Evolutionary conservation across 805 yeast genomes (phyloP), one percentile per base, ranked within the genome.

Genomic region (Sugiyamaella marilandica): DNA sequence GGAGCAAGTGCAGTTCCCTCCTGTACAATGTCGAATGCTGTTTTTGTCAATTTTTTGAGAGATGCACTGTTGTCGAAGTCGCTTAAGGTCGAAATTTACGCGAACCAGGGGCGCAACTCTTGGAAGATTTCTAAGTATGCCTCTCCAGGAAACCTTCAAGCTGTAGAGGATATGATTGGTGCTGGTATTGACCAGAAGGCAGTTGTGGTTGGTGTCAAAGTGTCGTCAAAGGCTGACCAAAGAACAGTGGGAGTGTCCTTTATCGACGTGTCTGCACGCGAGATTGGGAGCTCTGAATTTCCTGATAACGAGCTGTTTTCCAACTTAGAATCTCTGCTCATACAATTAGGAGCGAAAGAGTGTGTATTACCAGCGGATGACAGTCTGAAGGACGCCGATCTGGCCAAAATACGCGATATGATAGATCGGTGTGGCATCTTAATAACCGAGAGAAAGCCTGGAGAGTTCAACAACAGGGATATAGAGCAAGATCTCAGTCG

Each of bases 321-420:
- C 1, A 92, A 91, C 64, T 68, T 92, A 56, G 98, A 94, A 66
- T 83, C 95, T 45, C 75, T 90, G 47, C 68, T 91, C 54, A 85
- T 94, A 59, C 99, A 94, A 67, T 72, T 90, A 34, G 96, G 96
- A 18, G 88, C 90, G 5, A 87, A 85, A 62, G 99, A 94, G 65
- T 83, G 89, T 39, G 65, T 94, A 13, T 61, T 92, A 5, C 84
- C 85, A 51, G 69, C 66, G 29, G 77, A 70, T 21, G 75, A 55
- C 47, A 56, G 56, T 10, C 45, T 55, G 18, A 66, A 62, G 50
- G 85, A 81, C 52, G 70, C 79, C 4, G 92, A 85, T 53, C 69
- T 78, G 47, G 74, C 75, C 45, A 90, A 89, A 65, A 72, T 92
- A 51, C 72, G 72, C 19, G 87, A 83, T 57, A 83, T 88, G 19